phyloP scores from a whole-genome alignment of 2,329 filamentous ascomycete species.

The Penicillium sp. region DNA sequence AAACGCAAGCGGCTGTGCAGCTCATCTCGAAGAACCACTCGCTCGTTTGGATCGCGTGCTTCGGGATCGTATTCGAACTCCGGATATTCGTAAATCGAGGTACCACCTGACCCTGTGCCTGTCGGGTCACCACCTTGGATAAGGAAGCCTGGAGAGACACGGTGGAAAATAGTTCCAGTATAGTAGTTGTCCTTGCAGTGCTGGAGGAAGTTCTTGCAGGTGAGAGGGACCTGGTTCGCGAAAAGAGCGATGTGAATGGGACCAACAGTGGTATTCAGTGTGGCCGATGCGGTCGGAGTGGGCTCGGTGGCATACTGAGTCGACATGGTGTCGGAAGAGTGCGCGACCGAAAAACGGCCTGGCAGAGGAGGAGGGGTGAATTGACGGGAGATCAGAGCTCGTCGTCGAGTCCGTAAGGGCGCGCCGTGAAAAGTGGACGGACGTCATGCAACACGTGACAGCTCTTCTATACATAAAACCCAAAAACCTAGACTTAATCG shows the following conservation, averaged over 20 bases:
- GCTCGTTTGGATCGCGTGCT: slow-evolving; percentile 47
- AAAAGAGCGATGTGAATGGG: slow-evolving; percentile 91
- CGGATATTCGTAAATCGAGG: slow-evolving; percentile 81
- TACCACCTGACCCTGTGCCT: slow-evolving; percentile 85
- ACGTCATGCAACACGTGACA: slow-evolving; percentile 25
- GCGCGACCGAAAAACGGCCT: slow-evolving; percentile 1
- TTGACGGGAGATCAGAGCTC: background rate
- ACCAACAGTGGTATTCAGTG: slow-evolving; percentile 85
- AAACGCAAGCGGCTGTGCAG: slow-evolving; percentile 91
- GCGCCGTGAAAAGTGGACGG: slow-evolving; percentile 18
- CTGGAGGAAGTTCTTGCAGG: slow-evolving; percentile 93
- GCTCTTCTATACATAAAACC: background rate
- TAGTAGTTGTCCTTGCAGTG: slow-evolving; percentile 95
- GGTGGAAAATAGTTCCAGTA: slow-evolving; percentile 89
- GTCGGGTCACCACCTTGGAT: slow-evolving; percentile 94
- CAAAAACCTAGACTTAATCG: background rate
- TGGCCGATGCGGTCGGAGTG: slow-evolving; percentile 86
- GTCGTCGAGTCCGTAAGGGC: background rate
- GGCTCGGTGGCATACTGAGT: slow-evolving; percentile 92
- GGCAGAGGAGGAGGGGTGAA: background rate
- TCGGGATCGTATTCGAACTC: slow-evolving; percentile 56
- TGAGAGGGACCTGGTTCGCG: slow-evolving; percentile 87
- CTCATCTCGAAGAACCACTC: slow-evolving; percentile 79
- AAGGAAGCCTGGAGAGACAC: slow-evolving; percentile 87
- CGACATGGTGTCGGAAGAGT: slow-evolving; percentile 61